Percentiles rank a stretch among this genome's conserved stretches.
These are phyloP conservation scores for Reutealis trisperma DNA, from an alignment of 345 rosid genomes.

Conservation along the genomic window DNA sequence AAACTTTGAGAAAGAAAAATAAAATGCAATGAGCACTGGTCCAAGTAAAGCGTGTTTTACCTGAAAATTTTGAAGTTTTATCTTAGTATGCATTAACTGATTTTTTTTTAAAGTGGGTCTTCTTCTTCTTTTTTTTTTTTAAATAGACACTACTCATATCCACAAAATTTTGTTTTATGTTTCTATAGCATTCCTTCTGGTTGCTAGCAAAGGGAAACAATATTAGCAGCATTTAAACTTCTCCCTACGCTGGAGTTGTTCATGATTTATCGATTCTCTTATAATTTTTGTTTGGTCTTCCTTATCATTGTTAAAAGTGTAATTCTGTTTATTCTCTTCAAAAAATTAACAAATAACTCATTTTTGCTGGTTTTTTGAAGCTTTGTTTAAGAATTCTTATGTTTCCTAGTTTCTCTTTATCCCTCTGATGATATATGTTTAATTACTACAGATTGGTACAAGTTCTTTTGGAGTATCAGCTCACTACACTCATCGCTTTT, in stretches of 20 bases:
- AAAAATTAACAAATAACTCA: background rate
- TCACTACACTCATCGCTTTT: constrained; percentile 68
- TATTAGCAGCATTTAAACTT: background rate
- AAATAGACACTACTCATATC: background rate
- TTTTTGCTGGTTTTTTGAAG: background rate
- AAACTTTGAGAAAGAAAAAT: background rate
- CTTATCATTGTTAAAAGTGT: background rate
- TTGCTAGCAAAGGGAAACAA: background rate
- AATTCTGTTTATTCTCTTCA: background rate
- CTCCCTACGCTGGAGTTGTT: background rate
- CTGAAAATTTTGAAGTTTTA: background rate
- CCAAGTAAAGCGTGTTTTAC: background rate
- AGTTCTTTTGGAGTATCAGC: constrained; percentile 76
- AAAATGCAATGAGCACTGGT: background rate
- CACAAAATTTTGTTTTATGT: background rate
- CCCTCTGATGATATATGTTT: constrained; percentile 8
- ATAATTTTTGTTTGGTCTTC: background rate
- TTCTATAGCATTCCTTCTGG: background rate
- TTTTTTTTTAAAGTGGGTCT: background rate
- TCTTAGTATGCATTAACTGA: background rate
- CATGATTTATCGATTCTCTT: background rate
- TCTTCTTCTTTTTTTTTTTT: background rate
- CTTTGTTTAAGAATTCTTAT: background rate
- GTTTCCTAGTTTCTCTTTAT: background rate
- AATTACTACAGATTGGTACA: constrained; percentile 59